These are phyloP conservation scores for Coniferiporia weirii DNA, from an alignment of 1,284 basidiomycete species.

Conservation along the genomic window DNA sequence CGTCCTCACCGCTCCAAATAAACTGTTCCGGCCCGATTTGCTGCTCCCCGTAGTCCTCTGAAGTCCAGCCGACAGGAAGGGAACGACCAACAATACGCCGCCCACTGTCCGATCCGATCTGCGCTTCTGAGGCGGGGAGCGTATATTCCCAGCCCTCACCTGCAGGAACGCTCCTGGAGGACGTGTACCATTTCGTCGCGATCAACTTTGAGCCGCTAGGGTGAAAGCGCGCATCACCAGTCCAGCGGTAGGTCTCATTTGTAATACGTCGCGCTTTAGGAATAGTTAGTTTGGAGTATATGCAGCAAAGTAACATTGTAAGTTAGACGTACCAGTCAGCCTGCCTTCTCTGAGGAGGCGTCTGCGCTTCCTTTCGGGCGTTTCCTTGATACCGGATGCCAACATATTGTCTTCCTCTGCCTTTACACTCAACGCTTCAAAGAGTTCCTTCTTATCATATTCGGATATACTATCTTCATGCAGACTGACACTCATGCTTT, in stretches of 20 bases:
- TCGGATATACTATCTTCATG: slow-evolving; percentile 15
- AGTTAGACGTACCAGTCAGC: slow-evolving; percentile 36
- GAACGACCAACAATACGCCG: slow-evolving; percentile 48
- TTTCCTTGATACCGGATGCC: slow-evolving; percentile 45
- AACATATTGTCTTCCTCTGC: slow-evolving; percentile 45
- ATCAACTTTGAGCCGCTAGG: slow-evolving; percentile 55
- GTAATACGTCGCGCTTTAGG: slow-evolving; percentile 54
- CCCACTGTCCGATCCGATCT: slow-evolving; percentile 39
- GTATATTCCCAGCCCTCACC: slow-evolving; percentile 67
- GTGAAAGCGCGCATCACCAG: slow-evolving; percentile 65
- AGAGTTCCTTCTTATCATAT: slow-evolving; percentile 24
- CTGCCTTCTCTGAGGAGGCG: slow-evolving; percentile 58
- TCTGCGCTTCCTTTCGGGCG: slow-evolving; percentile 37
- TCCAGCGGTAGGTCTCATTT: slow-evolving; percentile 68
- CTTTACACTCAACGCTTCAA: slow-evolving; percentile 33
- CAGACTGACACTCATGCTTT: slow-evolving; percentile 48
- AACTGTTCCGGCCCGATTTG: slow-evolving; percentile 70
- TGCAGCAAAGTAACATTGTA: not conserved
- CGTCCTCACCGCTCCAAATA: slow-evolving; percentile 53
- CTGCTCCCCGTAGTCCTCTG: slow-evolving; percentile 53
- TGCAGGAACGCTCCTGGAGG: slow-evolving; percentile 53
- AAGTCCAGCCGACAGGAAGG: slow-evolving; percentile 54
- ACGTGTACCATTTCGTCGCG: slow-evolving; percentile 72
- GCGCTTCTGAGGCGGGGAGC: slow-evolving; percentile 6
- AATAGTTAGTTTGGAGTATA: slow-evolving; percentile 1